phyloP scores from a whole-genome alignment of 371 early-diverging fungal genomes.

The Apophysomyces ossiformis region DNA sequence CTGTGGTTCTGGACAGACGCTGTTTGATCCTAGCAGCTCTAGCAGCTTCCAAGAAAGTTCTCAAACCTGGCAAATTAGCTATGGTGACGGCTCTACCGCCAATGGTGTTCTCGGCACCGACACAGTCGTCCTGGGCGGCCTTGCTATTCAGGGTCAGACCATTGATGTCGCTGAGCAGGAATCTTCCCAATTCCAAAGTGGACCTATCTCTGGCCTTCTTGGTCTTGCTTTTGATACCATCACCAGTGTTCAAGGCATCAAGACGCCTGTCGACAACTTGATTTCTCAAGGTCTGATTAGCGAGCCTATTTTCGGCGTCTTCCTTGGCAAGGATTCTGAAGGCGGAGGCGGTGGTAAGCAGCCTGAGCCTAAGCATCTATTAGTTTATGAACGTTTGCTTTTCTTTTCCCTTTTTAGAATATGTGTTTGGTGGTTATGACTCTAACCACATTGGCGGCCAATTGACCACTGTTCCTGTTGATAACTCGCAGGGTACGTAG shows the following conservation, averaged over 20 bases:
- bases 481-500: conserved; percentile 23
- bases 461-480: conserved; percentile 46
- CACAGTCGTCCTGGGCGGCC: conserved; percentile 42
- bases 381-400: not conserved
- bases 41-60: conserved; percentile 30
- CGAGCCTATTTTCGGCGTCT: conserved; percentile 47
- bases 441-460: conserved; percentile 38
- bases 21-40: conserved; percentile 24
- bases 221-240: conserved; percentile 48
- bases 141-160: conserved; percentile 40
- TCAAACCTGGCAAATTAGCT: conserved; percentile 39
- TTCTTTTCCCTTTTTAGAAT: conserved; percentile 21
- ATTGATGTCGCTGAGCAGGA: conserved; percentile 42
- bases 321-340: conserved; percentile 42
- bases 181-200: conserved; percentile 36
- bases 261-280: conserved; percentile 49
- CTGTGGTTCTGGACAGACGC: conserved; percentile 15
- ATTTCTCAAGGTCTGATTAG: conserved; percentile 47
- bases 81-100: conserved; percentile 50
- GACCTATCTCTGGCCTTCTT: conserved; percentile 46
- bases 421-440: conserved; percentile 48
- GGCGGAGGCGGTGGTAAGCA: conserved; percentile 49
- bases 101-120: conserved; percentile 41
- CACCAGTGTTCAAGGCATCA: conserved; percentile 35
- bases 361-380: not conserved